phyloP scores from a whole-genome alignment of 2,329 filamentous ascomycete species.

The Pseudogymnoascus destructans region DNA sequence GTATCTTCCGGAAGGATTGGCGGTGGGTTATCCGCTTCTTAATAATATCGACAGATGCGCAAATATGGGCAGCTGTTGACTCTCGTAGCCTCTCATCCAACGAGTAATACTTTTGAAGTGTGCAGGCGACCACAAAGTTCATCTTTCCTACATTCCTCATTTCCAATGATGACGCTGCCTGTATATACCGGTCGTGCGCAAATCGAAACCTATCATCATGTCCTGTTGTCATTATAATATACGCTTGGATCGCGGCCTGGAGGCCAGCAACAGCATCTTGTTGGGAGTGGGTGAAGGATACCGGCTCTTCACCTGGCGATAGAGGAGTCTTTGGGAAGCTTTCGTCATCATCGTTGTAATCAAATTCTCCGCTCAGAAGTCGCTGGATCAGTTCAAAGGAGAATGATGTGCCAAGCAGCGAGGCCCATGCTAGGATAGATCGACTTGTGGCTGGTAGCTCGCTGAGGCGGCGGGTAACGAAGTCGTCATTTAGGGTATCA shows the following conservation, averaged over 20 bases:
- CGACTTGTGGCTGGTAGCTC: conserved; percentile 65
- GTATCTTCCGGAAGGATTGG: conserved; percentile 51
- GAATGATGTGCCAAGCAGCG: conserved; percentile 69
- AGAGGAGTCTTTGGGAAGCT: conserved; percentile 27
- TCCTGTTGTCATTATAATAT: conserved; percentile 68
- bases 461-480: conserved; percentile 63
- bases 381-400: conserved; percentile 70
- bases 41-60: conserved; percentile 63
- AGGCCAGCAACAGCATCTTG: conserved; percentile 62
- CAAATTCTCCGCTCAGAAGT: conserved; percentile 63
- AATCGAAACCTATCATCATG: conserved; percentile 81
- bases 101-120: conserved; percentile 58
- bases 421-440: conserved; percentile 74
- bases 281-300: conserved; percentile 39
- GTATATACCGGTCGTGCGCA: conserved; percentile 74
- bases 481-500: conserved; percentile 67
- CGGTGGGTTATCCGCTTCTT: conserved; percentile 48
- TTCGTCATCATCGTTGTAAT: conserved; percentile 36
- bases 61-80: conserved; percentile 68
- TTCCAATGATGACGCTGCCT: conserved; percentile 56
- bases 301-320: conserved; percentile 25
- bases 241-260: conserved; percentile 68
- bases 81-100: conserved; percentile 53
- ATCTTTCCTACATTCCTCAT: conserved; percentile 62
- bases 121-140: conserved; percentile 81